phyloP scores from a whole-genome alignment of 228 moss, liverwort and hornwort genomes.

The Sphagnum fallax region DNA sequence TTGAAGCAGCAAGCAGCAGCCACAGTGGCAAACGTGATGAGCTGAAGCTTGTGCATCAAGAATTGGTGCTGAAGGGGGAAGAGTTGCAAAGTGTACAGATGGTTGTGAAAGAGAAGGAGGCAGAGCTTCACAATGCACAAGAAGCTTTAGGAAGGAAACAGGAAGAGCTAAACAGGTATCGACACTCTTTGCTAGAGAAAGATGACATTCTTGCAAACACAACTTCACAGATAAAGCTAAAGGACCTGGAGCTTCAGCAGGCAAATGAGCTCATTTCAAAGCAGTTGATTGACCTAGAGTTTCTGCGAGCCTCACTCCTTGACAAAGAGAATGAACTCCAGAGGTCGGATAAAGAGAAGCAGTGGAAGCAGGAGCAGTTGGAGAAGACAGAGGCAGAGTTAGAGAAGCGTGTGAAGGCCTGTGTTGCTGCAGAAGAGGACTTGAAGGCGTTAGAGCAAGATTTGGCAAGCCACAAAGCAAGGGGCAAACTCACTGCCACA shows the following conservation, averaged over 20 bases:
- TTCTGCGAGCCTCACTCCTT: constrained; percentile 12
- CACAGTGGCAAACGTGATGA: constrained; percentile 24
- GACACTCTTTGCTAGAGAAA: constrained; percentile 16
- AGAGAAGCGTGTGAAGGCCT: constrained; percentile 18
- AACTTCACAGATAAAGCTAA: constrained; percentile 18
- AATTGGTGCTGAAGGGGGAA: constrained; percentile 5
- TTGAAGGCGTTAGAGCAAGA: constrained; percentile 19
- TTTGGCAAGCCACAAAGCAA: constrained; percentile 12
- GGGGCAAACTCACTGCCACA: constrained; percentile 8
- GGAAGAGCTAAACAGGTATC: constrained; percentile 15
- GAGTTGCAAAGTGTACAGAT: constrained; percentile 20
- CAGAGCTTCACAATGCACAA: constrained; percentile 17
- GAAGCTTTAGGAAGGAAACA: constrained; percentile 19
- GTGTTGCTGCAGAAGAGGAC: constrained; percentile 33
- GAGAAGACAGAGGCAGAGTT: constrained; percentile 52
- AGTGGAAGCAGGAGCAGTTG: constrained; percentile 28
- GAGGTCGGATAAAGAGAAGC: constrained; percentile 14
- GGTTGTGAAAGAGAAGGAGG: constrained; percentile 20
- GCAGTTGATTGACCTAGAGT: constrained; percentile 18
- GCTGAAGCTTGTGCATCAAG: constrained; percentile 12
- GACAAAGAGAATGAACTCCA: constrained; percentile 24
- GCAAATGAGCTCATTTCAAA: constrained; percentile 21
- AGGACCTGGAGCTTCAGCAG: constrained; percentile 17
- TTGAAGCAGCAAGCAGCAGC: constrained; percentile 23
- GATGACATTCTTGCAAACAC: constrained; percentile 25